These are phyloP conservation scores for Ceratocystis colombiana DNA, from an alignment of 2,329 filamentous ascomycete genomes.

Conservation along the genomic window DNA sequence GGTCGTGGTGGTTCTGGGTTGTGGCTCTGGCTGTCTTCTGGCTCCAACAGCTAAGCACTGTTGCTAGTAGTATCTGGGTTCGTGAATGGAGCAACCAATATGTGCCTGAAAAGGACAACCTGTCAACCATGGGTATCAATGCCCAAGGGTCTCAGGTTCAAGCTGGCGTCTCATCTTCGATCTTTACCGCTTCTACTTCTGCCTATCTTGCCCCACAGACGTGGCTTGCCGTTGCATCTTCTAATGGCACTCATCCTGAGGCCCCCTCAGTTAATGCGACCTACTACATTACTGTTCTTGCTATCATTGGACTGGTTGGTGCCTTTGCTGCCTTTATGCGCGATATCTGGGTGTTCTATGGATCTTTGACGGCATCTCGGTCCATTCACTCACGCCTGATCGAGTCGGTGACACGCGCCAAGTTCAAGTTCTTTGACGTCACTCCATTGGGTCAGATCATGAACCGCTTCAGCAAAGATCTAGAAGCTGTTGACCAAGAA, in stretches of 20 bases:
- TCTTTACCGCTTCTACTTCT: conserved; percentile 14
- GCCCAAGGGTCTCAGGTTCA: conserved; percentile 17
- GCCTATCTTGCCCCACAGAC: conserved; percentile 17
- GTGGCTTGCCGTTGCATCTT: conserved; percentile 17
- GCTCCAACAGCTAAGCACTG: conserved; percentile 71
- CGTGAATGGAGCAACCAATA: conserved; percentile 92
- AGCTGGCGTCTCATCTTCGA: conserved; percentile 10
- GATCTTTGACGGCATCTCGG: conserved; percentile 78
- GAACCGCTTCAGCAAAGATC: conserved; percentile 97
- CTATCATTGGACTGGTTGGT: conserved; percentile 64
- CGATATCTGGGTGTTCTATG: conserved; percentile 84
- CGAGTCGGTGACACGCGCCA: conserved; percentile 69
- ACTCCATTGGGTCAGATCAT: conserved; percentile 93
- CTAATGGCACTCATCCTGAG: conserved; percentile 15
- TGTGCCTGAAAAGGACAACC: conserved; percentile 36
- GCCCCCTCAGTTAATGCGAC: conserved; percentile 55
- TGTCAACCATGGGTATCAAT: conserved; percentile 15
- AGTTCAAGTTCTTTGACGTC: conserved; percentile 95
- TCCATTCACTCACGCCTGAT: conserved; percentile 73
- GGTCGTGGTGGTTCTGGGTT: conserved; percentile 92
- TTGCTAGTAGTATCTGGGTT: conserved; percentile 91
- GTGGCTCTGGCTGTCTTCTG: conserved; percentile 64
- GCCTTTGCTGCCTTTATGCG: conserved; percentile 71
- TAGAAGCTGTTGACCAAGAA: conserved; percentile 91
- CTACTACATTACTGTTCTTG: conserved; percentile 80